Evolutionary conservation across 2,329 filamentous ascomycete genomes (phyloP), one percentile per base, ranked within the genome.

Genomic region (Alternaria infectoria): DNA sequence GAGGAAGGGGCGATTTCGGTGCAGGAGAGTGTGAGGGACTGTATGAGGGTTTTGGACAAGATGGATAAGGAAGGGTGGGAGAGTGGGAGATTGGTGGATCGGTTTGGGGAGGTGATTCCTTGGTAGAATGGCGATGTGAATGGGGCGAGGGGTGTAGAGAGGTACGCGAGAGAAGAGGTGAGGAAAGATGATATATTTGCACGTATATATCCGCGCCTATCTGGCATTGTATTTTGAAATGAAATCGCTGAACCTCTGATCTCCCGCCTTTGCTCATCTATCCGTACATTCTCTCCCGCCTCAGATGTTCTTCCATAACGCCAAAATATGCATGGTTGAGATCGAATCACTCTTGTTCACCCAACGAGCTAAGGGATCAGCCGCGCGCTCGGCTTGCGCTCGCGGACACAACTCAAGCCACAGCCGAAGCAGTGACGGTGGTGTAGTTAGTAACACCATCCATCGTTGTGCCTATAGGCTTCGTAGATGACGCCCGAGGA

Each of bases 1-100:
- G 83, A 84, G 61, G 82, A 83, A 26, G 82, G 82, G 5, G 82
- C 82, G 0, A 81, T 84, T 13, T 70, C 68, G 15, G 75, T 79
- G 1, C 70, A 79, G 46, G 82, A 84, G 70, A 83, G 81, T 62
- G 70, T 84, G 17, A 28, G 47, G 19, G 75, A 79, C 52, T 74
- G 83, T 50, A 46, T 83, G 61, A 67, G 65, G 26, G 64, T 83
- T 32, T 79, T 84, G 50, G 74, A 77, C 10, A 60, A 59, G 30
- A 75, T 79, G 70, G 71, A 28, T 5, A 66, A 50, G 13, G 62
- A 62, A 19, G 23, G 3, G 12, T 62, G 60, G 28, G 72, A 78
- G 52, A 82, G 76, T 68, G 82, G 81, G 25, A 76, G 65, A 55
- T 82, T 82, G 57, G 77, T 82, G 28, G 83, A 84, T 75, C 68